Conservation (phyloP, 163 green algal genomes). For the Chlamydomonas reinhardtii region DNA sequence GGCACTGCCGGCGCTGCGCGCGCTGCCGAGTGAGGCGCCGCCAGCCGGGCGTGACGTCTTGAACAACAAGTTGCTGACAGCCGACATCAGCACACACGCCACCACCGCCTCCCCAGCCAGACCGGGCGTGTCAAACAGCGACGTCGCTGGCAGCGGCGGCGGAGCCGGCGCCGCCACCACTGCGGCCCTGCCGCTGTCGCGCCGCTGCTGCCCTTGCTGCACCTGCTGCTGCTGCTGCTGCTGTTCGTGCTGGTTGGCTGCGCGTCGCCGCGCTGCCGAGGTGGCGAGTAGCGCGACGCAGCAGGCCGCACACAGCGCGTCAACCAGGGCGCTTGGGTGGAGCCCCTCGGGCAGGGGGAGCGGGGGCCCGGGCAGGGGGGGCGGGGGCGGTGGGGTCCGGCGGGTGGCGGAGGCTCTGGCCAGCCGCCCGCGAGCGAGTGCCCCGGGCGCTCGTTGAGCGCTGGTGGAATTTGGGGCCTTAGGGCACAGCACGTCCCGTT, state of each 20-base stretch:
- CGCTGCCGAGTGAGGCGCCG: not conserved
- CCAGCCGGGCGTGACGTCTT: not conserved
- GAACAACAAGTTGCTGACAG: slow-evolving; percentile 19
- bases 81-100: not conserved
- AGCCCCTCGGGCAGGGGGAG: too few species aligned
- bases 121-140: not conserved
- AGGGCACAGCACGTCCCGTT: too few species aligned
- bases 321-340: slow-evolving; percentile 17
- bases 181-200: not conserved
- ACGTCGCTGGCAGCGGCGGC: not conserved
- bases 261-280: not conserved
- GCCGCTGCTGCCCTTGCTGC: not conserved
- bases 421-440: too few species aligned
- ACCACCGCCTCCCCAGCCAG: not conserved
- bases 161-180: not conserved
- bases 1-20: too few species aligned
- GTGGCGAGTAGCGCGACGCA: slow-evolving; percentile 18
- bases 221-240: not conserved
- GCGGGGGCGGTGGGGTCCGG: too few species aligned
- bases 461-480: too few species aligned
- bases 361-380: too few species aligned
- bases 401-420: too few species aligned
- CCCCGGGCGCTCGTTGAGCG: too few species aligned
- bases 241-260: not conserved
- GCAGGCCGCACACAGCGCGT: slow-evolving; percentile 12